Conservation (phyloP, 169 alveolate species). For the Plasmodium coatneyi region DNA sequence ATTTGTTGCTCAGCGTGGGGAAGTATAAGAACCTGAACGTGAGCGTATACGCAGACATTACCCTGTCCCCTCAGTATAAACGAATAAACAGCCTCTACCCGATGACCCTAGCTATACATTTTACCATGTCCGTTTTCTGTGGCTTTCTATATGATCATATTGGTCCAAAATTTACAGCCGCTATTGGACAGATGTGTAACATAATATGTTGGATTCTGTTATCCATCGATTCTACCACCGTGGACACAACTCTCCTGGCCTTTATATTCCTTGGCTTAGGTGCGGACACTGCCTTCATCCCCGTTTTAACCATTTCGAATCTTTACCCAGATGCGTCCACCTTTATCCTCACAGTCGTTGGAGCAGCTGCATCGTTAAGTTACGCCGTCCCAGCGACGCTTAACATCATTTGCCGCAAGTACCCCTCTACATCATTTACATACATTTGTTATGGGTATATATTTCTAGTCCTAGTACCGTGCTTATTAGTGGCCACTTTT, state of each 20-base stretch:
- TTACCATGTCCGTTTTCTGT: constrained; percentile 69
- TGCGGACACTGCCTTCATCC: constrained; percentile 73
- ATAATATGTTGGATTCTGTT: constrained; percentile 46
- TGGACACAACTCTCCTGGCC: constrained; percentile 48
- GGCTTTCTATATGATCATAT: constrained; percentile 66
- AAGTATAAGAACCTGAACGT: constrained; percentile 45
- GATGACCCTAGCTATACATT: constrained; percentile 58
- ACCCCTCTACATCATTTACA: constrained; percentile 15
- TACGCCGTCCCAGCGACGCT: constrained; percentile 68
- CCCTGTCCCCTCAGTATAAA: constrained; percentile 62
- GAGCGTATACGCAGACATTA: constrained; percentile 10
- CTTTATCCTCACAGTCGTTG: constrained; percentile 44
- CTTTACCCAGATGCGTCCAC: constrained; percentile 70
- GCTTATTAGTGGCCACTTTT: constrained; percentile 27
- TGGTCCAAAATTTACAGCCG: constrained; percentile 73
- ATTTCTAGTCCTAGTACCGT: constrained; percentile 21
- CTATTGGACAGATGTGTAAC: constrained; percentile 44
- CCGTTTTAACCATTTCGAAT: constrained; percentile 40
- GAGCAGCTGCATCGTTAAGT: constrained; percentile 75
- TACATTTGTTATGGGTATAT: constrained; percentile 62
- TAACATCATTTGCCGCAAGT: background rate
- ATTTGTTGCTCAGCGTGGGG: constrained; percentile 32
- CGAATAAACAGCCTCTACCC: constrained; percentile 53
- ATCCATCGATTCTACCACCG: constrained; percentile 23
- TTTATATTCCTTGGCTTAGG: constrained; percentile 64